Evolutionary conservation across 768 basidiomycete species (phyloP), one percentile per base, ranked within the genome.

Genomic region (Leccinum boreale): DNA sequence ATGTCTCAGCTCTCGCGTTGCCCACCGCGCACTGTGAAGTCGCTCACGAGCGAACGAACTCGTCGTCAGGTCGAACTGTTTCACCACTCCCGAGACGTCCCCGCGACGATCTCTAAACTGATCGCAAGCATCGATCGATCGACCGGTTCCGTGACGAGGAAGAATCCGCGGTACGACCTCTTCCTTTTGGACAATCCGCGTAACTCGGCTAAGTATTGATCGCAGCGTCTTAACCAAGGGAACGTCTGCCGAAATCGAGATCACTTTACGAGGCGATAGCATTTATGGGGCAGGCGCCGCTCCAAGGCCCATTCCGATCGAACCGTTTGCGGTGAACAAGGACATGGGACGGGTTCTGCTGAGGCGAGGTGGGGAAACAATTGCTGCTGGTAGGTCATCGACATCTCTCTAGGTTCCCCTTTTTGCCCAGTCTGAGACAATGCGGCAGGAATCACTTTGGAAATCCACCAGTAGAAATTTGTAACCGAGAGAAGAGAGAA

Each of bases 321-420:
- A 98, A 69, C 81, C 90, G 2, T 96, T 97, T 63, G 73, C 85
- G 1, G 75, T 75, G 7, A 98, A 95, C 75, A 99, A 98, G 73
- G 92, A 95, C 55, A 97, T 98, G 97, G 97, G 97, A 0, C 77
- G 97, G 49, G 82, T 99, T 52, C 69, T 99, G 61, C 78, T 99
- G 57, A 78, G 97, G 46, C 77, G 96, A 54, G 86, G 85, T 29
- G 97, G 97, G 1, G 95, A 98, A 75, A 98, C 97, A 0, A 90
- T 99, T 58, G 93, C 87, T 39, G 95, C 95, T 47, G 95, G 94
- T 87, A 63, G 52, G 78, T 55, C 19, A 19, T 44, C 19, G 36
- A 39, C 19, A 35, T 54, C 11, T 4, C 11, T 4, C 2, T 21
- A 23, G 4, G n/a, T 24, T 0, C 29, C 29, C 14, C 23, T 9